Evolutionary conservation across 805 yeast genomes (phyloP).

Genomic region (Candida coleopterorum): DNA sequence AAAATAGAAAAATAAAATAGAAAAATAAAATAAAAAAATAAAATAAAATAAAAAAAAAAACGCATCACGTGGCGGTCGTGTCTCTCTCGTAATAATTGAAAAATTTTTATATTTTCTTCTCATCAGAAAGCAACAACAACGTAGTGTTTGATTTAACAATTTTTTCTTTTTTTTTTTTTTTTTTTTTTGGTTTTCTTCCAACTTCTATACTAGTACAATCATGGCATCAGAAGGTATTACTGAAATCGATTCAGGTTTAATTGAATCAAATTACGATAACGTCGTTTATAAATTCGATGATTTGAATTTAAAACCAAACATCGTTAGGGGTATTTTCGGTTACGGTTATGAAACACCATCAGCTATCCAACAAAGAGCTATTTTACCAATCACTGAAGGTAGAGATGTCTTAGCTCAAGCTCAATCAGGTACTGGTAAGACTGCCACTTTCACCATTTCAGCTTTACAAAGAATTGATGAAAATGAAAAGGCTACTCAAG

Average conservation of each 20-base stretch:
- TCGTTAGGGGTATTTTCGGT: slow-evolving; percentile 74
- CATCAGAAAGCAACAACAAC: not conserved
- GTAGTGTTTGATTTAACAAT: not conserved
- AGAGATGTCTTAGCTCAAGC: slow-evolving; percentile 77
- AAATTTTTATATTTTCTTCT: no score
- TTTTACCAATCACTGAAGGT: slow-evolving; percentile 71
- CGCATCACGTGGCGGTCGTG: slow-evolving; percentile 2
- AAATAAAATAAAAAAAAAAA: no score
- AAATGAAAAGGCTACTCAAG: slow-evolving; percentile 73
- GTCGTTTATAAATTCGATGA: slow-evolving; percentile 69
- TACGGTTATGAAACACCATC: slow-evolving; percentile 81
- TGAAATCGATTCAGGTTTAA: slow-evolving; percentile 76
- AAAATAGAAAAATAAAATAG: no score
- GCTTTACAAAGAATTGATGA: slow-evolving; percentile 73
- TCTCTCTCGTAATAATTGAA: no score
- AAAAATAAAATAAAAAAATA: no score
- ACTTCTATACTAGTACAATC: not conserved
- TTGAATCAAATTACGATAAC: slow-evolving; percentile 95
- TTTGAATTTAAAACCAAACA: slow-evolving; percentile 65
- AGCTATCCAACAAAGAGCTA: slow-evolving; percentile 79
- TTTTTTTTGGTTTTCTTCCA: slow-evolving; percentile 1
- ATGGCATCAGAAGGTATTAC: slow-evolving; percentile 60
- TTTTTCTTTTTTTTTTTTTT: slow-evolving; percentile 2
- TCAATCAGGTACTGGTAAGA: slow-evolving; percentile 87
- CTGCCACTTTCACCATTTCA: slow-evolving; percentile 81